A percentile compares a stretch with the other conserved stretches of the same genome.
phyloP scores from a whole-genome alignment of 2,329 filamentous ascomycete species.

The Beauveria rudraprayagi region DNA sequence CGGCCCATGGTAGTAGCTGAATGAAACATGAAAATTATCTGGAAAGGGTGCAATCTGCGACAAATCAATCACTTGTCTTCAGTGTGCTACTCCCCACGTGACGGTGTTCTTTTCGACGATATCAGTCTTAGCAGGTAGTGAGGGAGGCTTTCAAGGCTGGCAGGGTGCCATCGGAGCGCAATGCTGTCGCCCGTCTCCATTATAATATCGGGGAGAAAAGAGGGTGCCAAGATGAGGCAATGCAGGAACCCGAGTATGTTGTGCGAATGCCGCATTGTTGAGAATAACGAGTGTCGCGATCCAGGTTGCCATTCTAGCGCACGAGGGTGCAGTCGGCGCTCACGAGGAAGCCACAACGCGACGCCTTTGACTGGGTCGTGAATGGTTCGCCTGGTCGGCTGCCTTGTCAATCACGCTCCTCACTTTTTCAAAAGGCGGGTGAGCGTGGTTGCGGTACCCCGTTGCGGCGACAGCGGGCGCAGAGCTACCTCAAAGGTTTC shows the following conservation, averaged over 20 bases:
- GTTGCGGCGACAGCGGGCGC: not conserved
- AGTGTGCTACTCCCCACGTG: not conserved
- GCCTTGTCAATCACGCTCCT: conserved; percentile 11
- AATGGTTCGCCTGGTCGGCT: conserved; percentile 11
- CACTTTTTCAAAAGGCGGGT: not conserved
- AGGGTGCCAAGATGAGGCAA: not conserved
- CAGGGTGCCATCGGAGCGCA: not conserved
- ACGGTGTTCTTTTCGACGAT: not conserved
- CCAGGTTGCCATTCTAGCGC: not conserved
- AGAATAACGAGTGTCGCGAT: not conserved
- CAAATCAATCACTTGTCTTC: not conserved
- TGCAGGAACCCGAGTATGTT: conserved; percentile 4
- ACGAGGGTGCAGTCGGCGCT: not conserved
- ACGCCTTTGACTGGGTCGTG: conserved; percentile 8
- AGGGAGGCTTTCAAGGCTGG: not conserved
- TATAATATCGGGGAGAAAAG: not conserved
- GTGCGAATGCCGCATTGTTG: not conserved
- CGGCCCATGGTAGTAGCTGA: not conserved
- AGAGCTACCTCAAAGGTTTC: not conserved
- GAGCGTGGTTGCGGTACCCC: not conserved
- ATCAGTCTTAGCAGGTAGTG: not conserved
- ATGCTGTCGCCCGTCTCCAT: not conserved
- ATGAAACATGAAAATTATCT: not conserved
- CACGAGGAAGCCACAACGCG: not conserved
- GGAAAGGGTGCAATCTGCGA: not conserved